Conservation (phyloP, 352 stramenopile species). For the Elongisporangium anandrum region DNA sequence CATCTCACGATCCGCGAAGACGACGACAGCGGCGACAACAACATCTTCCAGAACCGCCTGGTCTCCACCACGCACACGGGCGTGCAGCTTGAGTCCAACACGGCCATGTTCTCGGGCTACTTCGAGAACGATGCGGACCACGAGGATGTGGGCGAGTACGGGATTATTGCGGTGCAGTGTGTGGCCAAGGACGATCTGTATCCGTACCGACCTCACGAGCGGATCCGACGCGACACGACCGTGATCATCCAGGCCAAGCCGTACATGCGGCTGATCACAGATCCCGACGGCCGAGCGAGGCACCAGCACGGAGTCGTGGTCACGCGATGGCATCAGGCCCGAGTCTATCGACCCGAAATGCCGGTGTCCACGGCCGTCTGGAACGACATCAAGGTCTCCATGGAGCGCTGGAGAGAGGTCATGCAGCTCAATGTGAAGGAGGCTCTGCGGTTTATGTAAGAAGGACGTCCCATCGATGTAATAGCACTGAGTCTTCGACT, state of each 20-base stretch:
- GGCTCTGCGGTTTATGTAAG: slow-evolving; percentile 12
- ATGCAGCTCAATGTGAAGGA: slow-evolving; percentile 23
- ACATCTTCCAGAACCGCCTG: slow-evolving; percentile 42
- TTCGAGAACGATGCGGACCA: slow-evolving; percentile 13
- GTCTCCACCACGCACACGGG: slow-evolving; percentile 30
- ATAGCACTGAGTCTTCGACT: background rate
- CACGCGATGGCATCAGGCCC: slow-evolving; percentile 24
- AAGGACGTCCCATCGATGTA: background rate
- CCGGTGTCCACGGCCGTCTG: slow-evolving; percentile 13
- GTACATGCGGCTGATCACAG: slow-evolving; percentile 7
- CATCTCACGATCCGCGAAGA: slow-evolving; percentile 57
- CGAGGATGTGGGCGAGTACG: slow-evolving; percentile 24
- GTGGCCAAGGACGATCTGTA: slow-evolving; percentile 35
- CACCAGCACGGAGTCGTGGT: slow-evolving; percentile 14
- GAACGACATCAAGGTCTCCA: slow-evolving; percentile 17
- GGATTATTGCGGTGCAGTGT: slow-evolving; percentile 29
- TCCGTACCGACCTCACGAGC: slow-evolving; percentile 26
- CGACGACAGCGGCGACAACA: slow-evolving; percentile 36
- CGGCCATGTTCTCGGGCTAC: slow-evolving; percentile 28
- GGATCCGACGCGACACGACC: slow-evolving; percentile 33
- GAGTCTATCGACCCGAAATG: slow-evolving; percentile 19
- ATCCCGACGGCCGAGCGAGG: background rate
- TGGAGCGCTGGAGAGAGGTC: slow-evolving; percentile 23
- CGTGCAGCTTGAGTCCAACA: slow-evolving; percentile 36
- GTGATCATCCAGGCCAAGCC: slow-evolving; percentile 21